Evolutionary conservation across 139 green algal genomes (phyloP).

Genomic region (Picochlorum sp.): DNA sequence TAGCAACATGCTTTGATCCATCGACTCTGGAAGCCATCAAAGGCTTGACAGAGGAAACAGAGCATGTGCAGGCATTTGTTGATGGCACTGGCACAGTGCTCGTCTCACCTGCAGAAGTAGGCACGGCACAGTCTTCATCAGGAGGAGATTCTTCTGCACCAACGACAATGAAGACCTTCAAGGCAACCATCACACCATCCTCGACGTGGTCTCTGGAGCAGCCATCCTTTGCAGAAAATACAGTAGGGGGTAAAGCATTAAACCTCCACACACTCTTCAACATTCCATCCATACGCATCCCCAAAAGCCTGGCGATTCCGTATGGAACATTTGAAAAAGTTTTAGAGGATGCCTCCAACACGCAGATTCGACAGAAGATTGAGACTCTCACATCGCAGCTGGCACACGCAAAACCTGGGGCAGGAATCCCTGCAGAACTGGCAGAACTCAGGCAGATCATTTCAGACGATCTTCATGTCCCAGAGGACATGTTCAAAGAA

Average conservation of each 20-base stretch:
- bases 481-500: constrained; percentile 31
- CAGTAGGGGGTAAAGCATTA: constrained; percentile 70
- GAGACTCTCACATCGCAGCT: constrained; percentile 17
- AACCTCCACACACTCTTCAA: constrained; percentile 57
- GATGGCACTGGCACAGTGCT: constrained; percentile 12
- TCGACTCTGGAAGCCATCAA: constrained; percentile 27
- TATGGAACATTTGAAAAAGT: constrained; percentile 77
- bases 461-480: constrained; percentile 25
- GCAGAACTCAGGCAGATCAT: constrained; percentile 27
- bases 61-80: constrained; percentile 2
- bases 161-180: not conserved
- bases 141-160: not conserved
- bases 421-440: constrained; percentile 29
- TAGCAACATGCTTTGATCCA: constrained; percentile 70
- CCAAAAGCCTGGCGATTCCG: constrained; percentile 64
- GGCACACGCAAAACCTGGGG: not conserved
- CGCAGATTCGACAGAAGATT: constrained; percentile 27
- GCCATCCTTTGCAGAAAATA: constrained; percentile 37
- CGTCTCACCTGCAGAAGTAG: not conserved
- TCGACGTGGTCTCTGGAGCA: constrained; percentile 37
- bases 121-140: not conserved
- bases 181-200: not conserved
- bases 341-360: constrained; percentile 46
- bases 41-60: constrained; percentile 10
- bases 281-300: constrained; percentile 27